Conservation (phyloP, 164 flowering plant species). For the Chloranthus sessilifolius region DNA sequence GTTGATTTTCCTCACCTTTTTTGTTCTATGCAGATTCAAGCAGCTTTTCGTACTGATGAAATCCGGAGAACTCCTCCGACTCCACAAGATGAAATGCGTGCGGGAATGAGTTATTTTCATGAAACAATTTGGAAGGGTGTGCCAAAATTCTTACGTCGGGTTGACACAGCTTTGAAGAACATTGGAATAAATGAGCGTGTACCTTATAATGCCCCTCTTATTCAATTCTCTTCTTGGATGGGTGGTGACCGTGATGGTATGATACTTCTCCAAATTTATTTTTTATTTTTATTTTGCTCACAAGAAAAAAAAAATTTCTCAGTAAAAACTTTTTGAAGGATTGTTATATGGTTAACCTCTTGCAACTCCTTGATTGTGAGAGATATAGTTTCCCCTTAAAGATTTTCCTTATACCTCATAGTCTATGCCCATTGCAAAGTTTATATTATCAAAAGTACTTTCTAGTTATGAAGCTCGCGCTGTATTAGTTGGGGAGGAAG, state of each 20-base stretch:
- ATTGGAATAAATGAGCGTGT: constrained; percentile 86
- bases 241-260: constrained; percentile 99
- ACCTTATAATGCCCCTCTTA: constrained; percentile 92
- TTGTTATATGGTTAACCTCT: background rate
- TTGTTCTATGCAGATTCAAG: constrained; percentile 3
- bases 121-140: constrained; percentile 98
- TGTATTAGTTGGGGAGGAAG: no score
- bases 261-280: constrained; percentile 1
- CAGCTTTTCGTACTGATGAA: constrained; percentile 6
- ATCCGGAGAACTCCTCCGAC: constrained; percentile 7
- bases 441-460: no score
- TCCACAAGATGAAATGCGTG: constrained; percentile 72
- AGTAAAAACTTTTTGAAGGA: no score
- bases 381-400: background rate
- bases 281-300: no score
- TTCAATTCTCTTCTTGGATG: constrained; percentile 97
- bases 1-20: background rate
- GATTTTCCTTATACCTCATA: no score
- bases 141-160: constrained; percentile 81
- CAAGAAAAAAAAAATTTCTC: no score
- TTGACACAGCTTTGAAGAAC: constrained; percentile 92
- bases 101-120: constrained; percentile 96
- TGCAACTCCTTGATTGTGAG: background rate
- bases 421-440: no score
- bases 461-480: no score